Percentiles rank a stretch among this genome's conserved stretches.
phyloP scores from a whole-genome alignment of 2,329 filamentous ascomycete genomes.

The Curvularia spicifera region DNA sequence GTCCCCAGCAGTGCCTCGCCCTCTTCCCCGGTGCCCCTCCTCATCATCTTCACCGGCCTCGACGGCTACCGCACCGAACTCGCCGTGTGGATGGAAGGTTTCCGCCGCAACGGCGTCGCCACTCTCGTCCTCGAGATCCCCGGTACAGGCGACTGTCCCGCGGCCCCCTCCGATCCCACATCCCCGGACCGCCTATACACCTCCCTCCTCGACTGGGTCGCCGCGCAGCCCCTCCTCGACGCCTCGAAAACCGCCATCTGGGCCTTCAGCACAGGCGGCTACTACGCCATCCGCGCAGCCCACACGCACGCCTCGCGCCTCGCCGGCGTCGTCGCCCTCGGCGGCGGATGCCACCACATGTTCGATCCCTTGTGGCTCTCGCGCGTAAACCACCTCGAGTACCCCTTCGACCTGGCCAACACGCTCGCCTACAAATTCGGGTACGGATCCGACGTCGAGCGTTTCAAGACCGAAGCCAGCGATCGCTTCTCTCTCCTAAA shows the following conservation, averaged over 20 bases:
- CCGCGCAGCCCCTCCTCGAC: slow-evolving; percentile 56
- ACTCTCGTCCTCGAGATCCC: slow-evolving; percentile 63
- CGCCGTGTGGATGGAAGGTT: slow-evolving; percentile 59
- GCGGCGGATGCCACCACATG: slow-evolving; percentile 64
- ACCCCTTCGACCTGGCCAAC: slow-evolving; percentile 63
- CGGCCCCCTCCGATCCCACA: slow-evolving; percentile 53
- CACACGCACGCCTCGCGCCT: slow-evolving; percentile 63
- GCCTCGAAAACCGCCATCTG: slow-evolving; percentile 58
- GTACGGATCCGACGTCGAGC: slow-evolving; percentile 45
- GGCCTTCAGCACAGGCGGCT: slow-evolving; percentile 66
- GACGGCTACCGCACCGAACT: slow-evolving; percentile 66
- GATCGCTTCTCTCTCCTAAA: slow-evolving; percentile 61
- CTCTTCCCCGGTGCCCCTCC: slow-evolving; percentile 56
- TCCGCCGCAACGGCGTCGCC: slow-evolving; percentile 57
- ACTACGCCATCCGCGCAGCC: slow-evolving; percentile 63
- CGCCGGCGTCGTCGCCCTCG: slow-evolving; percentile 60
- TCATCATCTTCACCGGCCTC: slow-evolving; percentile 65
- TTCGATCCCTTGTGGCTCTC: slow-evolving; percentile 62
- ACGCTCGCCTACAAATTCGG: slow-evolving; percentile 59
- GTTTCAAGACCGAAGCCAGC: slow-evolving; percentile 57
- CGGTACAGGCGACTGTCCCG: slow-evolving; percentile 64
- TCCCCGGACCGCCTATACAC: slow-evolving; percentile 62
- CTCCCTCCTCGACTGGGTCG: slow-evolving; percentile 63
- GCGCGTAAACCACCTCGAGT: slow-evolving; percentile 63
- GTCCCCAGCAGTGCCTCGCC: slow-evolving; percentile 57